Conservation (phyloP, 2,329 filamentous ascomycete species). For the Sclerotinia borealis region DNA sequence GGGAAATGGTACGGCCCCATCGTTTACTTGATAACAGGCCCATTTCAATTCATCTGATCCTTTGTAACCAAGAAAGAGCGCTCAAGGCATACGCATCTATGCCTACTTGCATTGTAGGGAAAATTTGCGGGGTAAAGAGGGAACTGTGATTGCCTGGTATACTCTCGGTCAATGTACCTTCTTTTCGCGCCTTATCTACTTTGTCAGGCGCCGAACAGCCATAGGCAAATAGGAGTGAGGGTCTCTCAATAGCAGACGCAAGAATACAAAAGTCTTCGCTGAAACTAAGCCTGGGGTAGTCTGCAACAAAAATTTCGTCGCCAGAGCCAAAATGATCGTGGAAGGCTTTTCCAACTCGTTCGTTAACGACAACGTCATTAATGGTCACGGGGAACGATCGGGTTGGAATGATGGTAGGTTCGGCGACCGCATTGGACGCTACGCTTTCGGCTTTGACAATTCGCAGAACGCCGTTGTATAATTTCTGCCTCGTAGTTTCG, state of each 20-base stretch:
- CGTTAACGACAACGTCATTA: slow-evolving; percentile 14
- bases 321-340: not conserved
- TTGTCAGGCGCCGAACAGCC: slow-evolving; percentile 47
- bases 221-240: slow-evolving; percentile 43
- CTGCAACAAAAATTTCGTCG: slow-evolving; percentile 5
- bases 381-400: slow-evolving; percentile 11
- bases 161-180: slow-evolving; percentile 38
- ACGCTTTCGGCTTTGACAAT: slow-evolving; percentile 41
- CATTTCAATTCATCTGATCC: no score
- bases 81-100: slow-evolving; percentile 44
- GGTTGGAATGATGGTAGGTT: slow-evolving; percentile 6
- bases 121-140: slow-evolving; percentile 51
- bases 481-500: slow-evolving; percentile 28
- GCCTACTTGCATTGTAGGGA: slow-evolving; percentile 48
- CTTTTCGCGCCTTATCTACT: slow-evolving; percentile 40
- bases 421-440: not conserved
- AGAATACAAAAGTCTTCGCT: slow-evolving; percentile 37
- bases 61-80: slow-evolving; percentile 40
- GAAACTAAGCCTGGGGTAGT: slow-evolving; percentile 7
- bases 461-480: slow-evolving; percentile 34
- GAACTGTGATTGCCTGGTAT: slow-evolving; percentile 53
- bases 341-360: not conserved
- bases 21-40: no score
- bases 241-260: slow-evolving; percentile 35
- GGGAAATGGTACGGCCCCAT: not conserved